These are phyloP conservation scores for Wallacemonas sp. DNA, from an alignment of 208 protist species.

Conservation along the genomic window DNA sequence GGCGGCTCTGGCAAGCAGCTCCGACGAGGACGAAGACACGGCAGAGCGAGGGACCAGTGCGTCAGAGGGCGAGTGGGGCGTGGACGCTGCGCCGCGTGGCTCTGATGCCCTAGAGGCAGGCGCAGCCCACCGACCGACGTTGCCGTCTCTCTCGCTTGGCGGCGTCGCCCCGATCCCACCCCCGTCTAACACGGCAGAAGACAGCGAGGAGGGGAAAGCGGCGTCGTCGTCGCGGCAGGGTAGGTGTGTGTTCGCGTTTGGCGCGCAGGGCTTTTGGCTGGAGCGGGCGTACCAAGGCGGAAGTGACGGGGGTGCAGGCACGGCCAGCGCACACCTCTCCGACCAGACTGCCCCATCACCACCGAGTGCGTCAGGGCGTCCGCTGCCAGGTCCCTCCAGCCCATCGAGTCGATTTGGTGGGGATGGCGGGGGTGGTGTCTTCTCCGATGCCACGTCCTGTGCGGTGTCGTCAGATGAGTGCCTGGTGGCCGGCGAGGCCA, in stretches of 20 bases:
- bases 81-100: not conserved
- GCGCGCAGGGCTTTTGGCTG: slow-evolving; percentile 13
- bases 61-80: slow-evolving; percentile 1
- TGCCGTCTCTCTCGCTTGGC: slow-evolving; percentile 2
- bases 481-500: not conserved
- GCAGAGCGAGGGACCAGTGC: not conserved
- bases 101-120: not conserved
- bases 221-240: not conserved
- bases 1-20: not conserved
- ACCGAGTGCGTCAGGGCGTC: not conserved
- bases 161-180: not conserved
- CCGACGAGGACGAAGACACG: not conserved
- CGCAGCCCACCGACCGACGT: not conserved
- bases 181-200: not conserved
- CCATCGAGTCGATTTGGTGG: not conserved
- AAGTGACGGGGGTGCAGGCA: not conserved
- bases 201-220: not conserved
- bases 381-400: not conserved
- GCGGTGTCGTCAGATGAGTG: not conserved
- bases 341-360: no score
- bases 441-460: not conserved
- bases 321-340: not conserved
- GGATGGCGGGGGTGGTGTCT: not conserved
- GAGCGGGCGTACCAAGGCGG: slow-evolving; percentile 2
- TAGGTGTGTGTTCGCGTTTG: slow-evolving; percentile 10